Conservation (phyloP, 805 yeast species). For the Kodamaea kakaduensis region DNA sequence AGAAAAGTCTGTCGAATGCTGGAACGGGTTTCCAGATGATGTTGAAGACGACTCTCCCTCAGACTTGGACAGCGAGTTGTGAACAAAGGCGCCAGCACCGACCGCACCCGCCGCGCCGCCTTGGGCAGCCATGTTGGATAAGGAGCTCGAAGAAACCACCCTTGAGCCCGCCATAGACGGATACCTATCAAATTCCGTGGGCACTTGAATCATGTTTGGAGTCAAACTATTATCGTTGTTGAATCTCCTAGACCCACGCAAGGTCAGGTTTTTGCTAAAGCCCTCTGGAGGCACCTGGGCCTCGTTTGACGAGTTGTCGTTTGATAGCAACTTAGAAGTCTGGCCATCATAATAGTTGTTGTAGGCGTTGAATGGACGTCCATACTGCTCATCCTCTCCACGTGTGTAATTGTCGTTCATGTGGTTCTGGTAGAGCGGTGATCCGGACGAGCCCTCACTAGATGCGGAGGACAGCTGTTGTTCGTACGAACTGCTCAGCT, state of each 20-base stretch:
- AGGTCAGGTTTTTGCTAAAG: neutral
- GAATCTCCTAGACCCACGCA: neutral
- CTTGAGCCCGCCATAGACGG: conserved; percentile 55
- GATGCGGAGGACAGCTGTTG: conserved; percentile 9
- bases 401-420: conserved; percentile 7
- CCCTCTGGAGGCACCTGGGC: conserved; percentile 4
- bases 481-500: conserved; percentile 9
- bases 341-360: conserved; percentile 40
- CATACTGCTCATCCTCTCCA: conserved; percentile 21
- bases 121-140: conserved; percentile 10
- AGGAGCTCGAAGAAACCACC: conserved; percentile 48
- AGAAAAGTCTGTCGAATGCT: conserved; percentile 19
- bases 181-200: conserved; percentile 64
- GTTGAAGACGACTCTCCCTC: conserved; percentile 13
- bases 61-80: conserved; percentile 7
- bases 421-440: conserved; percentile 5
- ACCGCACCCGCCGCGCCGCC: conserved; percentile 8
- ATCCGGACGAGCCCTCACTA: conserved; percentile 7
- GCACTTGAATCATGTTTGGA: conserved; percentile 28
- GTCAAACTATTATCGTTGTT: neutral
- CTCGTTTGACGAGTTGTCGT: conserved; percentile 15
- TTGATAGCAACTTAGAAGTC: conserved; percentile 32
- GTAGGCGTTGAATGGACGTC: conserved; percentile 38
- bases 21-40: conserved; percentile 19
- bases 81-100: conserved; percentile 6